These are phyloP conservation scores for Starmera quercuum DNA, from an alignment of 805 yeast genomes.

Conservation along the genomic window DNA sequence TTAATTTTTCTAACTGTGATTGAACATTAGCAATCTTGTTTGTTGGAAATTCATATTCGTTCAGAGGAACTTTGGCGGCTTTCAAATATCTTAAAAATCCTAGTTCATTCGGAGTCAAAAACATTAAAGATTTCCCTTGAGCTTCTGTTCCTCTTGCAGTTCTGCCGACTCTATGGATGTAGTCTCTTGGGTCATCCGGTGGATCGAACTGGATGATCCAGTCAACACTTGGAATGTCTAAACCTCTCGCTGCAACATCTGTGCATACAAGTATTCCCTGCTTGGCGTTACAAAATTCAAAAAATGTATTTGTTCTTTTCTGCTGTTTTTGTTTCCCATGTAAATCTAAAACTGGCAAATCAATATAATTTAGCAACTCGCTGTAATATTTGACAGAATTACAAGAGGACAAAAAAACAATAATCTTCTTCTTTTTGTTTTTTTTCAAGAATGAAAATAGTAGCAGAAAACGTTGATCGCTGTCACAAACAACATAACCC, in stretches of 20 bases:
- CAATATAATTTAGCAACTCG: conserved; percentile 91
- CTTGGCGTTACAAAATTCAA: conserved; percentile 96
- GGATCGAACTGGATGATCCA: conserved; percentile 99
- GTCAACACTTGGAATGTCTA: conserved; percentile 97
- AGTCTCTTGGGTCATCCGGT: conserved; percentile 99
- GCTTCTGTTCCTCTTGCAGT: conserved; percentile 93
- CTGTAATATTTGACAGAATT: conserved; percentile 95
- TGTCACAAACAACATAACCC: conserved; percentile 96
- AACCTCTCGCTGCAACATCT: conserved; percentile 98
- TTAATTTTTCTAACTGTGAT: conserved; percentile 83
- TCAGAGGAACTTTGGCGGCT: conserved; percentile 94
- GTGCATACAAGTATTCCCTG: conserved; percentile 92
- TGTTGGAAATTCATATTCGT: conserved; percentile 93
- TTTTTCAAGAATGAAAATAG: conserved; percentile 90
- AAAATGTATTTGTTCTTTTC: conserved; percentile 95
- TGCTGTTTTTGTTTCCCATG: conserved; percentile 99
- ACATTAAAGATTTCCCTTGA: conserved; percentile 91
- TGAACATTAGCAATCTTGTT: conserved; percentile 95
- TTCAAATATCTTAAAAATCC: conserved; percentile 93
- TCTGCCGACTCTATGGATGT: conserved; percentile 98
- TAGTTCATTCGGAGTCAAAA: conserved; percentile 85
- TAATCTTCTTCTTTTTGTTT: conserved; percentile 83
- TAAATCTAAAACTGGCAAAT: conserved; percentile 89
- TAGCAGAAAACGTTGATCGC: conserved; percentile 86
- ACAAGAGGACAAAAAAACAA: conserved; percentile 94